Base-by-base conservation (phyloP, 495 filamentous ascomycete species). In the Annulohypoxylon moriforme region DNA sequence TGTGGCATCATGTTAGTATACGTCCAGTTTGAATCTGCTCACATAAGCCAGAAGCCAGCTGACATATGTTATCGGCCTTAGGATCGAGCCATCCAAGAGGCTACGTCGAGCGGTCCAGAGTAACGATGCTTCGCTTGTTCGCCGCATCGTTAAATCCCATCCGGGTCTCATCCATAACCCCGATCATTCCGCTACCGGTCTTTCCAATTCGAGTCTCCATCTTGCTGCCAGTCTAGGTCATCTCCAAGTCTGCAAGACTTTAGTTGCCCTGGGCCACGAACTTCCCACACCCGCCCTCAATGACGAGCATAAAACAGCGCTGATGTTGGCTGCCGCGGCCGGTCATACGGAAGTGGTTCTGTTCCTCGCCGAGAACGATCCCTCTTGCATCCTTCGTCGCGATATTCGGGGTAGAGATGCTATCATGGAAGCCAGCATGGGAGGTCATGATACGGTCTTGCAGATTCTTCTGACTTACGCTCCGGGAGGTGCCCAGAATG, bases 151-250 rank as follows among this genome's bases (percentile, higher is more conserved):
- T 60, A 84, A 84, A 62, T 89, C 89, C 73, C 86, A 94, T 73
- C 90, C 89, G 0, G 68, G 78, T 56, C 84, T 88, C 61, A 83
- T 96, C n/a, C 87, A 88, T 74, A 93, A 93, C 77, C 90, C 92
- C 1, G 91, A 94, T 77, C 83, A 85, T 75, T 82, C 82, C 6
- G 74, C 76, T 24, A 82, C 76, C 18, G 85, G 84, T 57, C 77
- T 83, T 60, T 84, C 85, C 71, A 94, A 94, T 78, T 94, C 93
- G 13, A 91, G 87, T 50, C 85, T 96, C 10, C 93, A 96, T 78
- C 85, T 96, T 8, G 89, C 92, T 29, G 89, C 90, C 25, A 83
- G 85, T 31, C 85, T 91, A 52, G 92, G 92, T n/a, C 85, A 89
- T 71, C 78, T 88, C 11, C 76, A 85, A 14, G 90, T 94, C 68